Conservation (phyloP, 352 stramenopile species). For the Globisporangium splendens region DNA sequence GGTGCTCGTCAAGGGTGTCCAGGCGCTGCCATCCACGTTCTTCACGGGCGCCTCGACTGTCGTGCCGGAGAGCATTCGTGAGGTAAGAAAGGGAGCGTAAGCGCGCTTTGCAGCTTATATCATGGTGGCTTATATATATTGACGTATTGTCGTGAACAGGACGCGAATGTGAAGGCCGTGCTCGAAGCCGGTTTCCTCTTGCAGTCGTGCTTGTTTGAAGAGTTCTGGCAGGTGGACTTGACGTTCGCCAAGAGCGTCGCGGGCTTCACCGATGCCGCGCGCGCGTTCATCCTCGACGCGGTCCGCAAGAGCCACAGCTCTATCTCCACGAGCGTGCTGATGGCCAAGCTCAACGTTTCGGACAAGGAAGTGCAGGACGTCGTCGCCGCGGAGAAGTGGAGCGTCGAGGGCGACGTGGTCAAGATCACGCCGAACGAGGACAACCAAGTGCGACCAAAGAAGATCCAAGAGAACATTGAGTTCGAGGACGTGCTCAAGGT, state of each 20-base stretch:
- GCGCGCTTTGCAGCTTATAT: too few relatives aligned
- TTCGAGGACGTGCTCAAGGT: conserved; percentile 85
- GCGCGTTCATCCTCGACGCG: conserved; percentile 69
- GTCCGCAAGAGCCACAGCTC: conserved; percentile 72
- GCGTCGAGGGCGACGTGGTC: conserved; percentile 44
- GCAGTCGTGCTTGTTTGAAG: conserved; percentile 78
- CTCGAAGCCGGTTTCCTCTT: conserved; percentile 62
- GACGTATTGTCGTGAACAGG: conserved; percentile 24
- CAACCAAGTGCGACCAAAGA: conserved; percentile 87
- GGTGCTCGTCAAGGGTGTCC: conserved; percentile 72
- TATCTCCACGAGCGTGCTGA: conserved; percentile 54
- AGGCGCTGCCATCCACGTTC: conserved; percentile 63
- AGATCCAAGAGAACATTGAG: conserved; percentile 85
- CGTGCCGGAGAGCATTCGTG: conserved; percentile 60
- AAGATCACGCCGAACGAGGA: conserved; percentile 68
- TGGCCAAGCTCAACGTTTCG: conserved; percentile 63
- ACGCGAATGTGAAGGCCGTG: conserved; percentile 52
- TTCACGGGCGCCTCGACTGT: conserved; percentile 74
- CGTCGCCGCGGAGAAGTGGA: conserved; percentile 71
- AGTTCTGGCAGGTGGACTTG: conserved; percentile 76
- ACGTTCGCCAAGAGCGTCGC: conserved; percentile 54
- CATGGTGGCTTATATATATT: too few relatives aligned
- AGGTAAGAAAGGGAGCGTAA: conserved; percentile 31
- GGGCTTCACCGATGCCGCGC: conserved; percentile 71
- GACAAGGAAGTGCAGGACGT: conserved; percentile 60